These are phyloP conservation scores for Clavaria fumosa DNA, from an alignment of 768 basidiomycete species.

Conservation along the genomic window DNA sequence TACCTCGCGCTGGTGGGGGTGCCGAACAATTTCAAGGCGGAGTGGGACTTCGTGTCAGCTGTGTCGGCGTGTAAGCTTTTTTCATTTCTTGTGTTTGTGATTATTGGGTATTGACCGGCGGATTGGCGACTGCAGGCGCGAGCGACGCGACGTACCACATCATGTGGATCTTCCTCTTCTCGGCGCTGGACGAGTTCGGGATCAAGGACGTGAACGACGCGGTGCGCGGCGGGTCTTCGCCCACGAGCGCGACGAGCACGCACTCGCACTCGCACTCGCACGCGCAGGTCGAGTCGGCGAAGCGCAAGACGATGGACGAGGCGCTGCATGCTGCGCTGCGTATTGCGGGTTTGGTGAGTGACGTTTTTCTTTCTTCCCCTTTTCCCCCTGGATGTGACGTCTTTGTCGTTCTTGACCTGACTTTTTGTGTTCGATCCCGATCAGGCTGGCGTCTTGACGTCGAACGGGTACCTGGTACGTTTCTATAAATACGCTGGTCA, in stretches of 20 bases:
- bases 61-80: constrained; percentile 19
- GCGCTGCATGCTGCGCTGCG: constrained; percentile 74
- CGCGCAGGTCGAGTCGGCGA: constrained; percentile 42
- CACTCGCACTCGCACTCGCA: constrained; percentile 23
- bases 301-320: constrained; percentile 63
- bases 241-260: no score
- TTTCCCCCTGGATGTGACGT: not conserved
- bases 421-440: not conserved
- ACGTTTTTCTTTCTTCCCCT: no score
- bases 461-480: constrained; percentile 71
- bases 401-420: constrained; percentile 2
- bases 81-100: constrained; percentile 2
- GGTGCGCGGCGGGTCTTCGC: constrained; percentile 21
- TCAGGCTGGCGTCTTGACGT: constrained; percentile 67
- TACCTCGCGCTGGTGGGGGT: constrained; percentile 73
- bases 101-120: constrained; percentile 10
- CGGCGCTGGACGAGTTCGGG: constrained; percentile 74
- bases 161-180: constrained; percentile 79
- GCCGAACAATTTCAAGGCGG: constrained; percentile 65
- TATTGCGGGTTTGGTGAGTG: constrained; percentile 70
- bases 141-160: constrained; percentile 85
- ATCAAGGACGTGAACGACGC: constrained; percentile 55
- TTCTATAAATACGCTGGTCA: no score
- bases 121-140: constrained; percentile 44
- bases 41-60: constrained; percentile 75